These are phyloP conservation scores for Phyllosticta citribraziliensis DNA, from an alignment of 2,329 filamentous ascomycete species.

Conservation along the genomic window DNA sequence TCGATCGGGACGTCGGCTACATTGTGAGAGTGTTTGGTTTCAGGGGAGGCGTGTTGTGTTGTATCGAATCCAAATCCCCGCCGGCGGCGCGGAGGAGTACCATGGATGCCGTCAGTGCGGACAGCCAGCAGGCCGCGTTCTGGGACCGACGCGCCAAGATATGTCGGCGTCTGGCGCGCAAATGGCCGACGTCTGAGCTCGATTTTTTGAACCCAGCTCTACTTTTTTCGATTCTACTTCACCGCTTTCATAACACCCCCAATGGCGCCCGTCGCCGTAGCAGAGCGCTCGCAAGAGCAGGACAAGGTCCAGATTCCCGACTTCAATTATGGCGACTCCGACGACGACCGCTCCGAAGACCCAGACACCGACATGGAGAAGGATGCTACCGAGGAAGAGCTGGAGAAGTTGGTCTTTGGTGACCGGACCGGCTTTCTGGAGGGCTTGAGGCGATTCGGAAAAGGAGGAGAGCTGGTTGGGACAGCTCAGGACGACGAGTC, in stretches of 20 bases:
- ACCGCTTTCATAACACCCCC: not conserved
- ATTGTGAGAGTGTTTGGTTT: not conserved
- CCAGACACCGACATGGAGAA: slow-evolving; percentile 43
- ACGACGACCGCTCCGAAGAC: not conserved
- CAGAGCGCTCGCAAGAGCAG: slow-evolving; percentile 3
- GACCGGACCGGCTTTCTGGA: slow-evolving; percentile 73
- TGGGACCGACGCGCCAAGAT: not conserved
- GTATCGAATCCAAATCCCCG: not conserved
- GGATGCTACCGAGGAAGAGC: slow-evolving; percentile 72
- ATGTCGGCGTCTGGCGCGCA: not conserved
- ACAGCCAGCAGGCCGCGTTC: not conserved
- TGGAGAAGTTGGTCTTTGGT: slow-evolving; percentile 82
- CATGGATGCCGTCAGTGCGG: not conserved
- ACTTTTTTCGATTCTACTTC: not conserved
- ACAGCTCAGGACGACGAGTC: slow-evolving; percentile 28
- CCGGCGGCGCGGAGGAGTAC: not conserved
- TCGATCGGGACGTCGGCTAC: not conserved
- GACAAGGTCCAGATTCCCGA: slow-evolving; percentile 1
- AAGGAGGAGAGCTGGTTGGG: slow-evolving; percentile 24
- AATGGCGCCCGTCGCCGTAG: slow-evolving; percentile 6
- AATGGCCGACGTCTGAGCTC: slow-evolving; percentile 1
- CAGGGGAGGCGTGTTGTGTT: not conserved
- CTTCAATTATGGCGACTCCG: not conserved
- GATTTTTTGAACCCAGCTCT: slow-evolving; percentile 5
- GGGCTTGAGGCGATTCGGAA: slow-evolving; percentile 53